Evolutionary conservation across 2,329 filamentous ascomycete genomes (phyloP).

Genomic region (Pseudogymnoascus verrucosus): DNA sequence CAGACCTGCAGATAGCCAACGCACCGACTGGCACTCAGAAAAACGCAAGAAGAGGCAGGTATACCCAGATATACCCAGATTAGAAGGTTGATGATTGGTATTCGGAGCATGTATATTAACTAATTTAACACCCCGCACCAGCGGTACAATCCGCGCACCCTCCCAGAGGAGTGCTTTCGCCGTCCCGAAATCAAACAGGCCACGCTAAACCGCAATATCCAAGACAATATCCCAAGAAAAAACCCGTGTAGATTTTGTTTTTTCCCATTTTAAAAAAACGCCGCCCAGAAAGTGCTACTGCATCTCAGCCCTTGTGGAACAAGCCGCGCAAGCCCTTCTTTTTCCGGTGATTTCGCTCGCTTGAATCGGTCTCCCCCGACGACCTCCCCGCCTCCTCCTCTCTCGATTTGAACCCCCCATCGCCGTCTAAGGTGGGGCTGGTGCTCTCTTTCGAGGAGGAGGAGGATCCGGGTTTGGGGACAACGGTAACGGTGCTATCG

Average conservation of each 20-base stretch:
- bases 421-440: slow-evolving; percentile 8
- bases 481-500: slow-evolving; percentile 12
- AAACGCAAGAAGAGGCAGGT: background rate
- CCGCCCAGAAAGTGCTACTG: background rate
- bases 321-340: slow-evolving; percentile 13
- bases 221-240: background rate
- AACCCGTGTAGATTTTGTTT: background rate
- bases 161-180: background rate
- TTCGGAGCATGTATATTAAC: background rate
- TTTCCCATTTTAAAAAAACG: background rate
- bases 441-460: slow-evolving; percentile 10
- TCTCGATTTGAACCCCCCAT: slow-evolving; percentile 12
- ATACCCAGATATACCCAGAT: background rate
- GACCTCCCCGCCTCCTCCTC: slow-evolving; percentile 13
- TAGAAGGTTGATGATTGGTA: background rate
- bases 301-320: slow-evolving; percentile 12
- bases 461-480: background rate
- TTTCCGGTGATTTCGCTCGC: background rate
- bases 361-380: background rate
- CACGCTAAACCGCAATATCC: background rate
- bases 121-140: slow-evolving; percentile 1
- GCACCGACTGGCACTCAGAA: background rate
- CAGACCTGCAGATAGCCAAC: background rate
- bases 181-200: background rate
- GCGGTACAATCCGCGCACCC: background rate